Evolutionary conservation across 2,329 filamentous ascomycete species (phyloP).

Genomic region (Curvularia lunata): DNA sequence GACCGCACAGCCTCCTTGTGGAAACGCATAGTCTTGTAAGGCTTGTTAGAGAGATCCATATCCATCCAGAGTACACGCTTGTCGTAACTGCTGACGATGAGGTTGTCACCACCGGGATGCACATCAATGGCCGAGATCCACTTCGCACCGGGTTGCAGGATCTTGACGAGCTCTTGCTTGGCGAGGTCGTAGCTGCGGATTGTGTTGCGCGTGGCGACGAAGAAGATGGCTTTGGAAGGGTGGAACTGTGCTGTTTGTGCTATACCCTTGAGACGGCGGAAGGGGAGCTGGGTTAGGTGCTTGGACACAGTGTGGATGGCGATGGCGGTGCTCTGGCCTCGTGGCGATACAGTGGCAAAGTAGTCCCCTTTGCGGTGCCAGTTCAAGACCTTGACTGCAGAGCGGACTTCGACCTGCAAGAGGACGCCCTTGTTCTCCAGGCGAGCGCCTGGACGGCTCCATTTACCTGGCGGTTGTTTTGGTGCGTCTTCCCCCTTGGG

Average conservation of each 20-base stretch:
- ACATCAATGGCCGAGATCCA: constrained; percentile 96
- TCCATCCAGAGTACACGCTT: constrained; percentile 95
- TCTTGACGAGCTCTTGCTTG: constrained; percentile 88
- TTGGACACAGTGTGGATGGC: constrained; percentile 95
- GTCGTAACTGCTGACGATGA: constrained; percentile 95
- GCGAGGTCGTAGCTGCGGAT: constrained; percentile 95
- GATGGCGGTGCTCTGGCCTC: constrained; percentile 78
- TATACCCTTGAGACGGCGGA: constrained; percentile 75
- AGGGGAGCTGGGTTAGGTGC: constrained; percentile 92
- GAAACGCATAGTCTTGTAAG: constrained; percentile 96
- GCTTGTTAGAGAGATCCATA: constrained; percentile 84
- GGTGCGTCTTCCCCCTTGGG: constrained; percentile 60
- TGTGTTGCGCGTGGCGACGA: constrained; percentile 91
- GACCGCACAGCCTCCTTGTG: constrained; percentile 89
- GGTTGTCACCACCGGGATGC: constrained; percentile 89
- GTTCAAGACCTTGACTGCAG: constrained; percentile 82
- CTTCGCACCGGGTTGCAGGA: constrained; percentile 88
- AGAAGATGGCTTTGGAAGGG: constrained; percentile 89
- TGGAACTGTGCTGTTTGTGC: constrained; percentile 95
- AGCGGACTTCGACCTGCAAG: constrained; percentile 78
- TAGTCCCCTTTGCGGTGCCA: constrained; percentile 97
- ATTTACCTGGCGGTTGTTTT: constrained; percentile 80
- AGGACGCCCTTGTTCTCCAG: constrained; percentile 81
- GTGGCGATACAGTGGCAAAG: constrained; percentile 87
- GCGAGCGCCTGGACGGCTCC: constrained; percentile 77